Evolutionary conservation across 768 basidiomycete species (phyloP).

Genomic region (Agrocybe pediades): DNA sequence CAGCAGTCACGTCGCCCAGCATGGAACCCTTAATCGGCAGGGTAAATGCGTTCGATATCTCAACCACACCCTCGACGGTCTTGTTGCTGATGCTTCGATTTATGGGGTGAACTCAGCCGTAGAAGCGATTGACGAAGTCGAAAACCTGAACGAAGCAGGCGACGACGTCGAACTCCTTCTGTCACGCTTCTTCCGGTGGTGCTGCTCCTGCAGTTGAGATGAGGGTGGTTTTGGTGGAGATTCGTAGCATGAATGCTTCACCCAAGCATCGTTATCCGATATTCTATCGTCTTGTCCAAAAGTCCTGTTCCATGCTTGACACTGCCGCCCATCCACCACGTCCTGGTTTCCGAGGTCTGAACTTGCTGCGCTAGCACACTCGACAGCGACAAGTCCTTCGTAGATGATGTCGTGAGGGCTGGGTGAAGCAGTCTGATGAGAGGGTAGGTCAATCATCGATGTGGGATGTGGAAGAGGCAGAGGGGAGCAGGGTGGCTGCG

Average conservation of each 20-base stretch:
- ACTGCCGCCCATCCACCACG: slow-evolving; percentile 37
- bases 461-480: slow-evolving; percentile 46
- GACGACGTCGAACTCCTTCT: slow-evolving; percentile 30
- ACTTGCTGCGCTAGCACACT: slow-evolving; percentile 54
- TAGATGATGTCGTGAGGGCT: slow-evolving; percentile 75
- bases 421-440: slow-evolving; percentile 79
- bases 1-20: slow-evolving; percentile 34
- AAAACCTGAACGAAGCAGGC: slow-evolving; percentile 47
- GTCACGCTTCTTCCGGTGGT: neutral
- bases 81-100: slow-evolving; percentile 15
- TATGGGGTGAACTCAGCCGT: slow-evolving; percentile 14
- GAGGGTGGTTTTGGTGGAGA: slow-evolving; percentile 22
- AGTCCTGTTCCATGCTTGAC: slow-evolving; percentile 71
- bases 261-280: slow-evolving; percentile 90
- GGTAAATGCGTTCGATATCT: slow-evolving; percentile 90
- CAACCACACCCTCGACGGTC: slow-evolving; percentile 80
- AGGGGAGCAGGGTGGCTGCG: slow-evolving; percentile 39
- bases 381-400: slow-evolving; percentile 73
- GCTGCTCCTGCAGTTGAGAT: slow-evolving; percentile 17
- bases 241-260: slow-evolving; percentile 78
- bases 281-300: slow-evolving; percentile 82
- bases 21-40: slow-evolving; percentile 68
- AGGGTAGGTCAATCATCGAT: slow-evolving; percentile 74
- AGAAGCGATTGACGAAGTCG: slow-evolving; percentile 32
- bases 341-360: too few species aligned